These are phyloP conservation scores for Pterula multifida DNA, from an alignment of 1,284 basidiomycete genomes.

Conservation along the genomic window DNA sequence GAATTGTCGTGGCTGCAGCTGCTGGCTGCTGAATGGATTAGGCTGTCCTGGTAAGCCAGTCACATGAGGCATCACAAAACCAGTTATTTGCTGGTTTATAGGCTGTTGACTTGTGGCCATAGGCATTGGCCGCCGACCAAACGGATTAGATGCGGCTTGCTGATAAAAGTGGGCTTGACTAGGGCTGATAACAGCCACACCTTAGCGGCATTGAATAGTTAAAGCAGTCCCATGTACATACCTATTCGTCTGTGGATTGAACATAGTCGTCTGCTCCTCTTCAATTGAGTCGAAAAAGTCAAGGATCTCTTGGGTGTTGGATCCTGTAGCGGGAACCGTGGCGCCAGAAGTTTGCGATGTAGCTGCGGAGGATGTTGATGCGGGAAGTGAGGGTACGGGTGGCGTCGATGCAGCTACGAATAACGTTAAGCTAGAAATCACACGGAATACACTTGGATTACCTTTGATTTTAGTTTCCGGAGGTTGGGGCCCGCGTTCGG, in stretches of 20 bases:
- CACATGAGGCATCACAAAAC: slow-evolving; percentile 36
- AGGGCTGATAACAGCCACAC: slow-evolving; percentile 25
- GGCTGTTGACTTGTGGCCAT: slow-evolving; percentile 34
- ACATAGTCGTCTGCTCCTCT: slow-evolving; percentile 66
- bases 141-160: slow-evolving; percentile 67
- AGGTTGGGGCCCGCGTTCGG: slow-evolving; percentile 33
- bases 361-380: slow-evolving; percentile 12
- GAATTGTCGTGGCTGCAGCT: slow-evolving; percentile 11
- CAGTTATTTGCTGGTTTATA: slow-evolving; percentile 47
- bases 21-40: slow-evolving; percentile 17
- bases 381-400: slow-evolving; percentile 14
- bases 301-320: slow-evolving; percentile 35
- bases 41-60: slow-evolving; percentile 28
- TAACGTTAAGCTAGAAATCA: neutral
- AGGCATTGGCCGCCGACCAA: slow-evolving; percentile 40
- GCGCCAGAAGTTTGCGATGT: slow-evolving; percentile 12
- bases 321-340: slow-evolving; percentile 11
- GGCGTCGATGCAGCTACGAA: slow-evolving; percentile 9
- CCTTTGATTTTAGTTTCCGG: slow-evolving; percentile 12
- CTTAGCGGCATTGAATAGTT: slow-evolving; percentile 8
- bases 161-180: slow-evolving; percentile 47
- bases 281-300: slow-evolving; percentile 95
- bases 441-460: slow-evolving; percentile 2
- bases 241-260: slow-evolving; percentile 52
- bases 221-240: slow-evolving; percentile 15